phyloP scores from a whole-genome alignment of 2,329 filamentous ascomycete genomes.

The Graphilbum fragrans region DNA sequence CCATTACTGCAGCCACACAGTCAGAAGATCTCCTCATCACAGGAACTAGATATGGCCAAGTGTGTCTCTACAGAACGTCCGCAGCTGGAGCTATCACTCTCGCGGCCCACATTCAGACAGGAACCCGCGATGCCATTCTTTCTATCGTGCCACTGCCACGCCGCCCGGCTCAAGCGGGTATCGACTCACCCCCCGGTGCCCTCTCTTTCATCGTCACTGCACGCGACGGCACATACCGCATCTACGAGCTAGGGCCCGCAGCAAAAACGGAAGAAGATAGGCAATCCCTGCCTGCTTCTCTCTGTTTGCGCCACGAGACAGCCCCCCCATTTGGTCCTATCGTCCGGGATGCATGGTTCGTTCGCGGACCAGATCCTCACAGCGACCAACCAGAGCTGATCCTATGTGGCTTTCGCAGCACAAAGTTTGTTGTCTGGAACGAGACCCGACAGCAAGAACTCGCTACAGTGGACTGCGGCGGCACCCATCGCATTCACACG shows the following conservation, averaged over 20 bases:
- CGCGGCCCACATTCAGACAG: constrained; percentile 13
- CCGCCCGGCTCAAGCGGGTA: constrained; percentile 2
- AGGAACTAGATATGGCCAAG: constrained; percentile 39
- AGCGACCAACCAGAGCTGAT: constrained; percentile 37
- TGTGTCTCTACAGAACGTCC: constrained; percentile 32
- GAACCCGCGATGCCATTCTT: constrained; percentile 45
- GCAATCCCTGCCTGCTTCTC: neutral
- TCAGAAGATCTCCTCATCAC: constrained; percentile 28
- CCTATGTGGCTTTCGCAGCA: constrained; percentile 71
- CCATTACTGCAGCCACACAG: constrained; percentile 6
- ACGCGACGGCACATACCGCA: constrained; percentile 63
- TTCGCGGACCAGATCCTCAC: constrained; percentile 5
- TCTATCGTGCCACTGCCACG: constrained; percentile 39
- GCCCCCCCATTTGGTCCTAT: constrained; percentile 61
- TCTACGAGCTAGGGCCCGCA: constrained; percentile 30
- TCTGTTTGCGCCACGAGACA: constrained; percentile 53
- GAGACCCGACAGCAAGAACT: constrained; percentile 58
- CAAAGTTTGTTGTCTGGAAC: constrained; percentile 72
- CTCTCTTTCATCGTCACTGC: constrained; percentile 58
- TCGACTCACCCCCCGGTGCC: too few species aligned
- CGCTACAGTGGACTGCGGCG: constrained; percentile 67
- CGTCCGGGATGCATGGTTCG: constrained; percentile 60
- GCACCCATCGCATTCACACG: constrained; percentile 67
- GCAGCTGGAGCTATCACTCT: constrained; percentile 15
- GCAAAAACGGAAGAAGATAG: neutral